These are phyloP conservation scores for Pelagomonas calceolata DNA, from an alignment of 108 stramenopile species.

Conservation along the genomic window DNA sequence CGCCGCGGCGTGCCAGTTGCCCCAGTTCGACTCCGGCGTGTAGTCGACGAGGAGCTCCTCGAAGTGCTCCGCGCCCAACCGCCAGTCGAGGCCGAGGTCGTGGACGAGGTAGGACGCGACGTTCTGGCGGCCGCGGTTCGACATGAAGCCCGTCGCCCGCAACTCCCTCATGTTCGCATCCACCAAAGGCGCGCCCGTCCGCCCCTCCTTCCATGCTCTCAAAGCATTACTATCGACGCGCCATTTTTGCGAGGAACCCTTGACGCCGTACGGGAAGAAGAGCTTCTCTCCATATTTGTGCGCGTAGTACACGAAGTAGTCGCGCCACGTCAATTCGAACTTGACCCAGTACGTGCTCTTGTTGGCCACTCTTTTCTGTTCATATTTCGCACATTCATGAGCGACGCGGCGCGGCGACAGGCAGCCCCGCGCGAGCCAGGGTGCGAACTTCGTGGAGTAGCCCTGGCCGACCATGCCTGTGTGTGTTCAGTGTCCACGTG, in stretches of 20 bases:
- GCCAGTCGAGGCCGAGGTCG: conserved; percentile 90
- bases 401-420: conserved; percentile 2
- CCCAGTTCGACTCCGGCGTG: conserved; percentile 87
- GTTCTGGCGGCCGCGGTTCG: conserved; percentile 89
- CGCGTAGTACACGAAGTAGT: conserved; percentile 85
- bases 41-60: conserved; percentile 81
- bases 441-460: conserved; percentile 85
- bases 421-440: conserved; percentile 87
- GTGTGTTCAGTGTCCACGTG: no score
- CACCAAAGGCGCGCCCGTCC: conserved; percentile 80
- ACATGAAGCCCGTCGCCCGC: conserved; percentile 86
- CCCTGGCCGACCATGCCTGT: conserved; percentile 84
- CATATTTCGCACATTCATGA: background rate
- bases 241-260: conserved; percentile 10
- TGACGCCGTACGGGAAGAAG: conserved; percentile 66
- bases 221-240: conserved; percentile 11
- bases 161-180: conserved; percentile 99
- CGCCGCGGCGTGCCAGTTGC: conserved; percentile 80
- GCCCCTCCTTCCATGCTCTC: conserved; percentile 67
- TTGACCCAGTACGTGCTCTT: conserved; percentile 85
- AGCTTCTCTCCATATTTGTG: conserved; percentile 68
- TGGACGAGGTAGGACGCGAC: conserved; percentile 80
- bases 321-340: conserved; percentile 90
- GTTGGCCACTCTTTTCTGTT: conserved; percentile 47
- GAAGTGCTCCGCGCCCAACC: conserved; percentile 84